These are phyloP conservation scores for Exserohilum rostratum DNA, from an alignment of 2,329 filamentous ascomycete genomes.

Conservation along the genomic window DNA sequence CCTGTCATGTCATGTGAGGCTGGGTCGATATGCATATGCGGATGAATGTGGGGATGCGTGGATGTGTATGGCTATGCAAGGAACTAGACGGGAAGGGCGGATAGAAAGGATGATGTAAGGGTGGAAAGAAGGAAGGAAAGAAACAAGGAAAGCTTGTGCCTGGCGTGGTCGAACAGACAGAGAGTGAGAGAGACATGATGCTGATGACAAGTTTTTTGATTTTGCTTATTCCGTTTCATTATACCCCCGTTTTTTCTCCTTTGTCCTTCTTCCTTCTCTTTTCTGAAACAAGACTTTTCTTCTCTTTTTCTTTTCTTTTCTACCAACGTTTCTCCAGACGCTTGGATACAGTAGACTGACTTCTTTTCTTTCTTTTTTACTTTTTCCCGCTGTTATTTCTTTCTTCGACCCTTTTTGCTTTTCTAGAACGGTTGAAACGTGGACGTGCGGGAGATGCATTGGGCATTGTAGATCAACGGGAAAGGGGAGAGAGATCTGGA, in stretches of 20 bases:
- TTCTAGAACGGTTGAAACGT: no score
- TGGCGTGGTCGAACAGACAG: no score
- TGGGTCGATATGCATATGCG: neutral
- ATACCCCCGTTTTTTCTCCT: neutral
- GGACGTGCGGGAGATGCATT: no score
- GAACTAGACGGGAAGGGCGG: neutral
- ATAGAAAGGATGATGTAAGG: no score
- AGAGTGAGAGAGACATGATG: neutral
- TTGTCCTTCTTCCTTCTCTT: neutral
- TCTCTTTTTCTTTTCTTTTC: neutral
- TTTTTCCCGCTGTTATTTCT: no score
- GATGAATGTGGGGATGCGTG: neutral
- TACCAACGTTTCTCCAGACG: no score
- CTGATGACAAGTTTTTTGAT: neutral
- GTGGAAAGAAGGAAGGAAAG: neutral
- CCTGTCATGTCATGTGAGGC: slow-evolving; percentile 25
- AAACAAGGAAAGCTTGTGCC: no score
- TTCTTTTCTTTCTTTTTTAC: no score
- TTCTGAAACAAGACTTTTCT: neutral
- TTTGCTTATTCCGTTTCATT: neutral
- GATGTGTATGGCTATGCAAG: neutral
- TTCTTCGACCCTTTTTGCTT: no score
- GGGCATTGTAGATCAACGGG: no score
- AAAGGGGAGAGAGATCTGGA: no score
- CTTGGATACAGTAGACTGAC: no score